phyloP scores from a whole-genome alignment of 2,329 filamentous ascomycete species.

The Dothideomycetes sp. region DNA sequence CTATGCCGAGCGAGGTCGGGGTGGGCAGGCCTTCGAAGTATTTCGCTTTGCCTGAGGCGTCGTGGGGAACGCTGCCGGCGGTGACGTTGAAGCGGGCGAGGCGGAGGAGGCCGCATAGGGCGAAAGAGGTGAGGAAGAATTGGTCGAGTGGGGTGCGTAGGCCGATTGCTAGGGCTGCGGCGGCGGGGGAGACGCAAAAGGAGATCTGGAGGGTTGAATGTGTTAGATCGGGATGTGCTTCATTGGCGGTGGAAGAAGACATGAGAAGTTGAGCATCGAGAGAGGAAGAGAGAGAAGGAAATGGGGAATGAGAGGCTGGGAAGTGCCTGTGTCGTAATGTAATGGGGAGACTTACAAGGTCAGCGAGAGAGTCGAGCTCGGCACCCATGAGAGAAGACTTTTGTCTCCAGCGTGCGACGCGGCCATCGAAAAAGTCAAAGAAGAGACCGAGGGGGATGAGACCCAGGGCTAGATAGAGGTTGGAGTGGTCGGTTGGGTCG shows the following conservation, averaged over 20 bases:
- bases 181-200: constrained; percentile 84
- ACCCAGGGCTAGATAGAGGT: constrained; percentile 70
- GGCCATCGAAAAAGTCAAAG: constrained; percentile 97
- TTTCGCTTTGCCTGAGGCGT: constrained; percentile 77
- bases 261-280: too few species aligned
- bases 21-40: constrained; percentile 98
- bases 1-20: constrained; percentile 74
- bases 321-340: too few species aligned
- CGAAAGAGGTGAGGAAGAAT: constrained; percentile 72
- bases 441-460: constrained; percentile 91
- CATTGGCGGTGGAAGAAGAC: too few species aligned
- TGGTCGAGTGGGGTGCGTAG: constrained; percentile 78
- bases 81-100: constrained; percentile 98
- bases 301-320: too few species aligned
- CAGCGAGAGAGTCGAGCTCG: constrained; percentile 89
- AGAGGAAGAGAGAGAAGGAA: too few species aligned
- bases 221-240: not conserved
- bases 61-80: constrained; percentile 78
- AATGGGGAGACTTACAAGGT: constrained; percentile 55
- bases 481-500: constrained; percentile 46
- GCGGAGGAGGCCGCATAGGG: constrained; percentile 85
- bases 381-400: constrained; percentile 98
- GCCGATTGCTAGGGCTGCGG: constrained; percentile 79
- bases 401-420: constrained; percentile 88
- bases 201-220: constrained; percentile 64